These are phyloP conservation scores for Acer negundo DNA, from an alignment of 345 rosid species.

Conservation along the genomic window DNA sequence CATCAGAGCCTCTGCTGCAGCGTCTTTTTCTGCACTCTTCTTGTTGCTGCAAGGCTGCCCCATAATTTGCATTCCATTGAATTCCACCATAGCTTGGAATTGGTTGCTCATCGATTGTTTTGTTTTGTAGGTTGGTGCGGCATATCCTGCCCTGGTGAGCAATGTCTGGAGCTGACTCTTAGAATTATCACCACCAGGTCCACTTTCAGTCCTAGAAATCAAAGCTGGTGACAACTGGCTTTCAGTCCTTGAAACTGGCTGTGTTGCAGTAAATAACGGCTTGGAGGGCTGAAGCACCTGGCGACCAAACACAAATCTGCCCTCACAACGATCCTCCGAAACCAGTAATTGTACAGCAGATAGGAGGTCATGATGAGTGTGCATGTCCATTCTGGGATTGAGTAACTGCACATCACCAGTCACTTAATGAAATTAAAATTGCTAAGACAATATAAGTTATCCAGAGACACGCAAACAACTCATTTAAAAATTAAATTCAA, in stretches of 20 bases:
- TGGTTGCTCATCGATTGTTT: conserved; percentile 71
- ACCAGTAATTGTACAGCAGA: conserved; percentile 57
- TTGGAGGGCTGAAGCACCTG: conserved; percentile 42
- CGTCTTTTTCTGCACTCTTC: conserved; percentile 95
- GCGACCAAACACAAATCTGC: conserved; percentile 76
- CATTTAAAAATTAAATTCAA: background rate
- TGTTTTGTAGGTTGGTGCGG: conserved; percentile 72
- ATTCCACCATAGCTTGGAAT: conserved; percentile 73
- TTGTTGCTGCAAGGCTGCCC: conserved; percentile 88
- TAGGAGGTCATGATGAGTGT: conserved; percentile 55
- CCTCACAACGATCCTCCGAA: conserved; percentile 64
- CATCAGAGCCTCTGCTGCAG: conserved; percentile 87
- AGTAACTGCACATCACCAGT: conserved; percentile 51
- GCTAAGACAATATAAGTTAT: background rate
- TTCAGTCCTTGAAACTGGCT: conserved; percentile 14
- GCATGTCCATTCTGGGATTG: conserved; percentile 64
- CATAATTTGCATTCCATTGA: conserved; percentile 68
- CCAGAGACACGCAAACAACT: background rate
- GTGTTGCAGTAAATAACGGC: conserved; percentile 31
- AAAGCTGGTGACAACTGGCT: conserved; percentile 13
- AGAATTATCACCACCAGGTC: conserved; percentile 88
- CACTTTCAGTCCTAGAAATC: conserved; percentile 61
- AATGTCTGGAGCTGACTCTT: conserved; percentile 92
- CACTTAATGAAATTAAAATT: conserved; percentile 18
- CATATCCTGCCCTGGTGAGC: conserved; percentile 74